A percentile compares a stretch with the other conserved stretches of the same genome.
These are phyloP conservation scores for Aspergillus kassunensis DNA, from an alignment of 495 filamentous ascomycete genomes.

Conservation along the genomic window DNA sequence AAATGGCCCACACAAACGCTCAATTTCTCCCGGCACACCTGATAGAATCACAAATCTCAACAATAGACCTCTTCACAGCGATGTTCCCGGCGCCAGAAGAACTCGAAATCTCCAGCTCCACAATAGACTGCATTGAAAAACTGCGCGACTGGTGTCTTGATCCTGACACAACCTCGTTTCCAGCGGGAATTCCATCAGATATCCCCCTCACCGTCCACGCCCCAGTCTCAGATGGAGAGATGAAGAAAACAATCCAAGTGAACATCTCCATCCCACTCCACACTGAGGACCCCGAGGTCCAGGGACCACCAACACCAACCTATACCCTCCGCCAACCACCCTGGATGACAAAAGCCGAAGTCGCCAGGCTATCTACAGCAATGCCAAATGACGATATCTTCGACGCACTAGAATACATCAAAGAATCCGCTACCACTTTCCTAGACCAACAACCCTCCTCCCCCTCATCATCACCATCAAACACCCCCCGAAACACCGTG, in stretches of 20 bases:
- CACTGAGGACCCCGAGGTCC: constrained; percentile 15
- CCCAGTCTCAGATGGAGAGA: constrained; percentile 24
- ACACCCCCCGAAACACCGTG: neutral
- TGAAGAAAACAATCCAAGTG: constrained; percentile 31
- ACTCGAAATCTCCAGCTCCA: constrained; percentile 32
- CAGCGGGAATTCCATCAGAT: constrained; percentile 20
- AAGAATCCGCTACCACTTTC: constrained; percentile 21
- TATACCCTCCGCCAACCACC: constrained; percentile 39
- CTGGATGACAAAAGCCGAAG: constrained; percentile 42
- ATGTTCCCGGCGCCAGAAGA: constrained; percentile 37
- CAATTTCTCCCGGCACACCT: constrained; percentile 23
- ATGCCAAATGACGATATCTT: constrained; percentile 32
- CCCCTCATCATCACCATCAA: neutral
- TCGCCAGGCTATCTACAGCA: constrained; percentile 21
- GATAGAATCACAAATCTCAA: constrained; percentile 34
- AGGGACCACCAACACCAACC: constrained; percentile 24
- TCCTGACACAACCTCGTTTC: neutral
- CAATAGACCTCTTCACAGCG: constrained; percentile 32
- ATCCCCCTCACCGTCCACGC: constrained; percentile 26
- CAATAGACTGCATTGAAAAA: constrained; percentile 28
- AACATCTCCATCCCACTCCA: constrained; percentile 35
- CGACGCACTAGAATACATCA: constrained; percentile 34
- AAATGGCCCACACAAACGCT: too few relatives aligned
- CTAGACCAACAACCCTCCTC: constrained; percentile 23
- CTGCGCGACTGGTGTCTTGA: constrained; percentile 32